Percentiles rank a stretch among this genome's conserved stretches.
Evolutionary conservation across 1,139 yeast genomes (phyloP).

Genomic region (Diutina scorzettiae): DNA sequence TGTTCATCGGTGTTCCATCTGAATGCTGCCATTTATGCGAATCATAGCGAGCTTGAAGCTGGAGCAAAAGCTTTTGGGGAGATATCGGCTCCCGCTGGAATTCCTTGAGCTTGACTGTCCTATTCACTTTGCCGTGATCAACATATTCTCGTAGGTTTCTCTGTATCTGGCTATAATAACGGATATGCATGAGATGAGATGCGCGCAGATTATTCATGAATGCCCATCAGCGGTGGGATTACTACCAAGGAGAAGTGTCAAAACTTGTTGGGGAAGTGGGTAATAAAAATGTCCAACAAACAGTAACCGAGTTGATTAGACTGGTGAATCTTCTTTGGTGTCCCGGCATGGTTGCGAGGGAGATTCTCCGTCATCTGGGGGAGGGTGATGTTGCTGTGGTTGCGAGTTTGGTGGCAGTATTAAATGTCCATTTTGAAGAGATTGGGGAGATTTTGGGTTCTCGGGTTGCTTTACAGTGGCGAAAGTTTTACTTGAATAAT

Average conservation of each 20-base stretch:
- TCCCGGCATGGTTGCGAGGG: constrained; percentile 44
- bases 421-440: constrained; percentile 60
- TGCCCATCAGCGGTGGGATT: not conserved
- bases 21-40: constrained; percentile 1
- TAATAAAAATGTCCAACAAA: constrained; percentile 20
- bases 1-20: not conserved
- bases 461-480: constrained; percentile 49
- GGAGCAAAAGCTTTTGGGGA: not conserved
- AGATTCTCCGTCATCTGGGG: constrained; percentile 45
- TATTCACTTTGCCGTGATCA: not conserved
- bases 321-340: constrained; percentile 45
- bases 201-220: not conserved
- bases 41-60: constrained; percentile 2
- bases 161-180: not conserved
- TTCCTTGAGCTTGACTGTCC: not conserved
- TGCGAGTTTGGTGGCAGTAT: constrained; percentile 45
- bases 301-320: constrained; percentile 35
- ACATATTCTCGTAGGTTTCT: not conserved
- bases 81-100: not conserved
- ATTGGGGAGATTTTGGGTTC: constrained; percentile 48
- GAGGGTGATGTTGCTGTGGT: constrained; percentile 32
- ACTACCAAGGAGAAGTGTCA: not conserved
- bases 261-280: not conserved
- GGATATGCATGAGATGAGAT: not conserved
- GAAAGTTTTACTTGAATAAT: constrained; percentile 39